Percentiles rank a stretch among this genome's conserved stretches.
Evolutionary conservation across 2,329 filamentous ascomycete species (phyloP).

Genomic region (Fusarium sp.): DNA sequence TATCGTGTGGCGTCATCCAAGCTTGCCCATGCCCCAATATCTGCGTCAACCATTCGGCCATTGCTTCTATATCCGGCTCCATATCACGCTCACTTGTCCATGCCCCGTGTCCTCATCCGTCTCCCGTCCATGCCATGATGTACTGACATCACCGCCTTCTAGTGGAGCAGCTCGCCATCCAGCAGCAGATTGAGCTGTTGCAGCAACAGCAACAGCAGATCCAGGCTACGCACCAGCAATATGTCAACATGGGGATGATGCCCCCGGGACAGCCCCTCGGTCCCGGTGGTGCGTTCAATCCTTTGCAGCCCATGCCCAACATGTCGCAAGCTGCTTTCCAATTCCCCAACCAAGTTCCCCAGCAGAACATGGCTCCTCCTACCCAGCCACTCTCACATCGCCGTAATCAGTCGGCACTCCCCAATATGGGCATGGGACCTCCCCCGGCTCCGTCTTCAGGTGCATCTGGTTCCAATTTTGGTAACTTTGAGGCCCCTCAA

Average conservation of each 20-base stretch:
- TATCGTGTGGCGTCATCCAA: conserved; percentile 18
- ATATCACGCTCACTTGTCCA: neutral
- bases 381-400: conserved; percentile 89
- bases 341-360: conserved; percentile 84
- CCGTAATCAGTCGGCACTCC: conserved; percentile 97
- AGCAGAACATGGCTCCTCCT: conserved; percentile 83
- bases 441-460: conserved; percentile 94
- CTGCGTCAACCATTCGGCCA: neutral
- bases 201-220: conserved; percentile 99
- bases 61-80: neutral
- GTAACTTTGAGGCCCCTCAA: conserved; percentile 79
- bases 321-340: conserved; percentile 89
- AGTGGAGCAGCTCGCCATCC: conserved; percentile 98
- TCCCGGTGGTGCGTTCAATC: conserved; percentile 80
- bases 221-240: conserved; percentile 95
- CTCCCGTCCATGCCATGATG: conserved; percentile 6
- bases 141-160: conserved; percentile 44
- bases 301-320: conserved; percentile 85
- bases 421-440: conserved; percentile 90
- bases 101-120: conserved; percentile 1
- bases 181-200: conserved; percentile 97
- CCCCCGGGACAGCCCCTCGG: conserved; percentile 84
- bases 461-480: conserved; percentile 83
- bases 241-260: conserved; percentile 97
- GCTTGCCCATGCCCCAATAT: conserved; percentile 3